phyloP scores from a whole-genome alignment of 805 yeast species.

The Candida anglica region DNA sequence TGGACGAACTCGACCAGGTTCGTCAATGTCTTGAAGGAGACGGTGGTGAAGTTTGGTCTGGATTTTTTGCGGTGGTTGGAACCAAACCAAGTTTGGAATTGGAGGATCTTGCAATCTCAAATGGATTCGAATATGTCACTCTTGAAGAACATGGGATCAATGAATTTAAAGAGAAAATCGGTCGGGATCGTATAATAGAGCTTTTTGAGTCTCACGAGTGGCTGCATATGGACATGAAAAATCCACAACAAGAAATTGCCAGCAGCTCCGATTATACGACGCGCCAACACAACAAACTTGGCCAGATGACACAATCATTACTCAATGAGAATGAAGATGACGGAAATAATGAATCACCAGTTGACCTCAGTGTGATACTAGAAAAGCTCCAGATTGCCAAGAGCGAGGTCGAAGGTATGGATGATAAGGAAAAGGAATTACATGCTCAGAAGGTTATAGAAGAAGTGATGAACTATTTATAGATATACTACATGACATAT shows the following conservation, averaged over 20 bases:
- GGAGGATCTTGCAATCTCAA: conserved; percentile 34
- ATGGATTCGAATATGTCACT: conserved; percentile 43
- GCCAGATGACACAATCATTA: conserved; percentile 4
- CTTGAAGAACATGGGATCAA: conserved; percentile 28
- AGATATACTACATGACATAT: too few relatives aligned
- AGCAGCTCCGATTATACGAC: background rate
- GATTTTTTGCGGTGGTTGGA: conserved; percentile 35
- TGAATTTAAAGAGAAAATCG: conserved; percentile 41
- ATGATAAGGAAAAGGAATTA: conserved; percentile 22
- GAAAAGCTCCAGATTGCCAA: conserved; percentile 33
- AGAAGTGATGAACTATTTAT: conserved; percentile 37
- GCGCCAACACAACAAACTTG: conserved; percentile 1
- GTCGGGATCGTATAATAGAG: conserved; percentile 41
- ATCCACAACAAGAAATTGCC: background rate
- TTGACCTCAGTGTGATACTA: conserved; percentile 28
- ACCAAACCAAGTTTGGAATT: conserved; percentile 16
- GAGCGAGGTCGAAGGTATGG: conserved; percentile 18
- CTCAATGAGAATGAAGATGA: conserved; percentile 7
- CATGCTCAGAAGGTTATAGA: conserved; percentile 33
- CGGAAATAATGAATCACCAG: conserved; percentile 5
- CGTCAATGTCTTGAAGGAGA: background rate
- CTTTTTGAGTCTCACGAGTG: conserved; percentile 48
- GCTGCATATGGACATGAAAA: conserved; percentile 21
- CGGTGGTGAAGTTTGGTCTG: conserved; percentile 12
- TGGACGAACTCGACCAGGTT: conserved; percentile 8